These are phyloP conservation scores for Apostasia shenzhenica DNA, from an alignment of 106 monocot species.

Conservation along the genomic window DNA sequence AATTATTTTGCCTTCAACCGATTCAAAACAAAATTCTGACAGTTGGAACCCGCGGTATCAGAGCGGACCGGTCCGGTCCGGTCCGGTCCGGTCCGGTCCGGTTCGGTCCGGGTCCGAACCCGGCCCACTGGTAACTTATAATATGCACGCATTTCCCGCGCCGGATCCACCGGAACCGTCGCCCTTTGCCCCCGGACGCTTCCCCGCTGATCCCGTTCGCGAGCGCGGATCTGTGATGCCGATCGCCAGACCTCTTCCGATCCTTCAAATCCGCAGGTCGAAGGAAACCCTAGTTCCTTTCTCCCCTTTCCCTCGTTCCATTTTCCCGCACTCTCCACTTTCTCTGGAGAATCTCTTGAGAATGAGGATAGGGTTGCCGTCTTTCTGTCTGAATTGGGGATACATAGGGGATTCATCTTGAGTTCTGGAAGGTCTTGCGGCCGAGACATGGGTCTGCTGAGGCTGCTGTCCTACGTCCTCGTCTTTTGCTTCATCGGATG, in stretches of 20 bases:
- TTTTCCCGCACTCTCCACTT: neutral
- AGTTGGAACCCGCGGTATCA: too few relatives aligned
- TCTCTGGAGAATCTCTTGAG: neutral
- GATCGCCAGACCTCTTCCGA: neutral
- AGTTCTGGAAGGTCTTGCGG: neutral
- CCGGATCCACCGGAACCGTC: neutral
- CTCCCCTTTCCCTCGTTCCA: neutral
- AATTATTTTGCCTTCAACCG: too few relatives aligned
- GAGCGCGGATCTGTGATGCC: too few relatives aligned
- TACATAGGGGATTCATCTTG: neutral
- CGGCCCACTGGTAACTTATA: too few relatives aligned
- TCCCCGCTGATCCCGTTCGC: neutral
- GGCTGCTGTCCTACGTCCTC: neutral
- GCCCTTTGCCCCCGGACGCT: neutral
- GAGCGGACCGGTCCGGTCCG: too few relatives aligned
- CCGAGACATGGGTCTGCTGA: neutral
- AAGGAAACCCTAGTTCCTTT: neutral
- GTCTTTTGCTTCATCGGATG: neutral
- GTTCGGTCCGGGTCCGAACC: too few relatives aligned
- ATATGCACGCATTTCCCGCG: constrained; percentile 1
- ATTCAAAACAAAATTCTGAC: too few relatives aligned
- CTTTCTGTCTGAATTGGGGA: neutral
- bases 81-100: too few relatives aligned
- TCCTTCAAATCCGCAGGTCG: constrained; percentile 2
- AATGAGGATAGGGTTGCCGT: neutral